Percentiles rank a stretch among this genome's conserved stretches.
Conservation (phyloP, 1,284 basidiomycete species). For the Schizopora paradoxa region DNA sequence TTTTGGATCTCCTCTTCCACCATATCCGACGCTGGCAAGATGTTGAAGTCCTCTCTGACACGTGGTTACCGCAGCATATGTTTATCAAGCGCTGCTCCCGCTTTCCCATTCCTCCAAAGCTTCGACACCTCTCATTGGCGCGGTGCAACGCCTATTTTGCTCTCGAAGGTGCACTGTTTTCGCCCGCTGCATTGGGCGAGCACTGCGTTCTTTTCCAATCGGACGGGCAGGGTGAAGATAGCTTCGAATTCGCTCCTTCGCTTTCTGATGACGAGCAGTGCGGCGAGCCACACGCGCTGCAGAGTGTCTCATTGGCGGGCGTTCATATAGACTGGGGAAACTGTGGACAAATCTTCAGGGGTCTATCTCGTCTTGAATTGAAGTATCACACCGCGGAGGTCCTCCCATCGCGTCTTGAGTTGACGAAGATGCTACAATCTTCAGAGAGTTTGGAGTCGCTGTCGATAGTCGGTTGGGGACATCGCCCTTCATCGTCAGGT, state of each 20-base stretch:
- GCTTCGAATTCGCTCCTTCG: too few species aligned
- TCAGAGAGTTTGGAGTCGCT: slow-evolving; percentile 38
- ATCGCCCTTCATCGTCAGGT: too few species aligned
- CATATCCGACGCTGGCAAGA: slow-evolving; percentile 41
- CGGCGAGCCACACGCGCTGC: slow-evolving; percentile 32
- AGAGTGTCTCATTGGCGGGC: slow-evolving; percentile 41
- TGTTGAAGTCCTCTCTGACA: slow-evolving; percentile 46
- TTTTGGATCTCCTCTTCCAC: slow-evolving; percentile 39
- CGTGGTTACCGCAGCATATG: slow-evolving; percentile 48
- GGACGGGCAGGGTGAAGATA: too few species aligned
- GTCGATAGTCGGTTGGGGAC: slow-evolving; percentile 45
- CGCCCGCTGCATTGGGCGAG: slow-evolving; percentile 33
- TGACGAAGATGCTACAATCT: slow-evolving; percentile 34
- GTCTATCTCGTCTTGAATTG: slow-evolving; percentile 43
- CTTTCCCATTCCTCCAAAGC: too few species aligned
- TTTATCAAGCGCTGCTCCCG: slow-evolving; percentile 38
- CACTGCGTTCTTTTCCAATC: slow-evolving; percentile 42
- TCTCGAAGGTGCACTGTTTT: slow-evolving; percentile 35
- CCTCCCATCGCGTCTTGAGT: slow-evolving; percentile 41
- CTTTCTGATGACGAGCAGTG: too few species aligned
- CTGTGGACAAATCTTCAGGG: too few species aligned
- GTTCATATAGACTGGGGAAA: slow-evolving; percentile 50
- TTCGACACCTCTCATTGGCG: slow-evolving; percentile 38
- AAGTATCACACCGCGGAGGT: slow-evolving; percentile 49
- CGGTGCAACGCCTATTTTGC: slow-evolving; percentile 53